Conservation (phyloP, 805 yeast genomes). For the Torulaspora indica region DNA sequence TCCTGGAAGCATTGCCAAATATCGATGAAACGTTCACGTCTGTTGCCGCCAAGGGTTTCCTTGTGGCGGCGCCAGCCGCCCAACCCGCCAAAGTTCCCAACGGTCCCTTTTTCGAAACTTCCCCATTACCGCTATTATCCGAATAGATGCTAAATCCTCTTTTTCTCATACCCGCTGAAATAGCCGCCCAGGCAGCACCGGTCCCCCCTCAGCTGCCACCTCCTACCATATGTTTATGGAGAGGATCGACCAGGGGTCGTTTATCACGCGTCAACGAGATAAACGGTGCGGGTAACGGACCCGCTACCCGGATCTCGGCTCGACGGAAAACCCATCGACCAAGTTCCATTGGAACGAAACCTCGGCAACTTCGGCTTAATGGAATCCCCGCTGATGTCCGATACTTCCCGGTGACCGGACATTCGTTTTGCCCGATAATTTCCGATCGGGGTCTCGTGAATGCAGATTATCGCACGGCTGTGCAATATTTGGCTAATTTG, state of each 20-base stretch:
- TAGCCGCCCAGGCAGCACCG: neutral
- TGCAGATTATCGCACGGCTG: neutral
- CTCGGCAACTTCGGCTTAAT: no score
- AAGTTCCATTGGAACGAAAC: no score
- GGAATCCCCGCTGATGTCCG: neutral
- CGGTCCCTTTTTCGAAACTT: neutral
- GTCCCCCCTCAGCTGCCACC: neutral
- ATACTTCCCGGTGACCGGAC: neutral
- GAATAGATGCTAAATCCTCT: slow-evolving; percentile 1
- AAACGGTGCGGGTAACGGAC: no score
- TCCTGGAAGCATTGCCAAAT: neutral
- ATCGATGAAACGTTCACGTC: slow-evolving; percentile 5
- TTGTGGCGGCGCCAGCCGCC: neutral
- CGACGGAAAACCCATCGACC: no score
- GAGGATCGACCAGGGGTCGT: no score
- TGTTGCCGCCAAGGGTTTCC: slow-evolving; percentile 1
- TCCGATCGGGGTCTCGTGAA: neutral
- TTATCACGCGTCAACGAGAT: no score
- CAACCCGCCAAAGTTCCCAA: neutral
- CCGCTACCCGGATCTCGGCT: no score
- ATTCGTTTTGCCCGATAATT: neutral
- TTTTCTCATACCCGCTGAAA: neutral
- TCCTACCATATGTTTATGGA: no score
- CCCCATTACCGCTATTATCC: neutral
- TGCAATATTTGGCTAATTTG: neutral